A percentile compares a stretch with the other conserved stretches of the same genome.
phyloP scores from a whole-genome alignment of 202 grass and related monocot genomes.

The Saccharum hybrid region DNA sequence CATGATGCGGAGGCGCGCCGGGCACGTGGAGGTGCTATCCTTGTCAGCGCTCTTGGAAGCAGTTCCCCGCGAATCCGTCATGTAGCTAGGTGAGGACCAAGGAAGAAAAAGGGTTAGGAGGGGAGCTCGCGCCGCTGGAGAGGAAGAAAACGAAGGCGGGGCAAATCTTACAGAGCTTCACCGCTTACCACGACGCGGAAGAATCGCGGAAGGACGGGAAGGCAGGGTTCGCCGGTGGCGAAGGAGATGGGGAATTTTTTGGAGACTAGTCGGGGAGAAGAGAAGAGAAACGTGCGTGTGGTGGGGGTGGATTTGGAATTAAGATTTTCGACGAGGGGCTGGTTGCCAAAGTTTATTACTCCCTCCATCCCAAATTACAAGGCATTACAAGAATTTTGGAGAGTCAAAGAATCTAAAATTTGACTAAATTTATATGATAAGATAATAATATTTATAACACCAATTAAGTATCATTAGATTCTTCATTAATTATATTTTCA shows the following conservation, averaged over 20 bases:
- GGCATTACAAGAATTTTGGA: no score
- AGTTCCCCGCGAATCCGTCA: slow-evolving; percentile 31
- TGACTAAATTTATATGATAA: no score
- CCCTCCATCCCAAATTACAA: no score
- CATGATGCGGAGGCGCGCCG: slow-evolving; percentile 47
- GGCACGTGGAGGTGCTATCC: slow-evolving; percentile 13
- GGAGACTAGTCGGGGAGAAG: not conserved
- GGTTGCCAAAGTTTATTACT: not conserved
- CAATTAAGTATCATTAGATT: no score
- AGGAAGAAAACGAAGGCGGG: not conserved
- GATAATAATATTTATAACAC: no score
- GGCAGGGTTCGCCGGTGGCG: slow-evolving; percentile 26
- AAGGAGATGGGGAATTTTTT: slow-evolving; percentile 37
- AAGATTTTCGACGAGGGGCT: not conserved
- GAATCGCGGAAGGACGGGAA: not conserved
- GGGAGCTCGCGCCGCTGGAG: not conserved
- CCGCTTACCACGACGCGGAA: slow-evolving; percentile 13
- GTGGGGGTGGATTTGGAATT: not conserved
- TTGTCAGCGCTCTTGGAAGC: slow-evolving; percentile 29
- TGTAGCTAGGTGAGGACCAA: slow-evolving; percentile 13
- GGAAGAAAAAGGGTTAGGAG: slow-evolving; percentile 19
- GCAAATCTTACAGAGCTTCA: slow-evolving; percentile 4
- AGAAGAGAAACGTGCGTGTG: not conserved
- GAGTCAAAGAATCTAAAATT: no score
- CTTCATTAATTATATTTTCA: no score